These are phyloP conservation scores for Spiraea crenata DNA, from an alignment of 331 rosid species.

Conservation along the genomic window DNA sequence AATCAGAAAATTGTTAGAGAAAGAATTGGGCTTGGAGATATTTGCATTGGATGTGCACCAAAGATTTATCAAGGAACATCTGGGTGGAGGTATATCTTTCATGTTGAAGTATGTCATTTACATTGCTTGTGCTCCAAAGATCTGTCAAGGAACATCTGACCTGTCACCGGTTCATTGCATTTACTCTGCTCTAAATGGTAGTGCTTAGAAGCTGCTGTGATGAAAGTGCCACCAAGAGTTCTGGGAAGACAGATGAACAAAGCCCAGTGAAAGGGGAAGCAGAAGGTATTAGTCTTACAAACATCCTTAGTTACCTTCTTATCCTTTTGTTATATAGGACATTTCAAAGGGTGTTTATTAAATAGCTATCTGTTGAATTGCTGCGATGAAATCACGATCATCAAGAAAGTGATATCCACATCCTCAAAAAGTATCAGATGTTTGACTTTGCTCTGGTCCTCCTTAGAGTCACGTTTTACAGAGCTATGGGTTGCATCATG, in stretches of 20 bases:
- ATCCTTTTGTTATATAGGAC: too few species aligned
- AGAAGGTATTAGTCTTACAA: too few species aligned
- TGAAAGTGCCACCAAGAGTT: conserved; percentile 43
- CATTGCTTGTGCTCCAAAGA: too few species aligned
- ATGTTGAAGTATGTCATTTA: conserved; percentile 6
- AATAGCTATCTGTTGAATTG: conserved; percentile 78
- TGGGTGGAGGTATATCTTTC: conserved; percentile 55
- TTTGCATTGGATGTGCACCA: conserved; percentile 76
- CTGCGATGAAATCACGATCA: conserved; percentile 87
- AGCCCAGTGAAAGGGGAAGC: conserved; percentile 38
- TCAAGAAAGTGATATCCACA: conserved; percentile 76
- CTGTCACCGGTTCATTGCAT: conserved; percentile 7
- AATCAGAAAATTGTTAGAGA: conserved; percentile 87
- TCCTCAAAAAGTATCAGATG: conserved; percentile 83
- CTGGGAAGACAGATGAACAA: conserved; percentile 50
- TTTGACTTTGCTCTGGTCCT: conserved; percentile 37
- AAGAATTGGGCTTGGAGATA: conserved; percentile 64
- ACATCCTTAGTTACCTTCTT: too few species aligned
- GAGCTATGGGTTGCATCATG: conserved; percentile 31
- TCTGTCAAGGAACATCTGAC: too few species aligned
- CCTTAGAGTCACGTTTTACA: conserved; percentile 33
- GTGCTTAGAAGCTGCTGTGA: conserved; percentile 68
- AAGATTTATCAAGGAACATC: conserved; percentile 73
- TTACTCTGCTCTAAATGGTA: conserved; percentile 32
- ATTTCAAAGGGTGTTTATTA: too few species aligned